Evolutionary conservation across 1,284 basidiomycete species (phyloP), one percentile per base, ranked within the genome.

Genomic region (Cutaneotrichosporon sp.): DNA sequence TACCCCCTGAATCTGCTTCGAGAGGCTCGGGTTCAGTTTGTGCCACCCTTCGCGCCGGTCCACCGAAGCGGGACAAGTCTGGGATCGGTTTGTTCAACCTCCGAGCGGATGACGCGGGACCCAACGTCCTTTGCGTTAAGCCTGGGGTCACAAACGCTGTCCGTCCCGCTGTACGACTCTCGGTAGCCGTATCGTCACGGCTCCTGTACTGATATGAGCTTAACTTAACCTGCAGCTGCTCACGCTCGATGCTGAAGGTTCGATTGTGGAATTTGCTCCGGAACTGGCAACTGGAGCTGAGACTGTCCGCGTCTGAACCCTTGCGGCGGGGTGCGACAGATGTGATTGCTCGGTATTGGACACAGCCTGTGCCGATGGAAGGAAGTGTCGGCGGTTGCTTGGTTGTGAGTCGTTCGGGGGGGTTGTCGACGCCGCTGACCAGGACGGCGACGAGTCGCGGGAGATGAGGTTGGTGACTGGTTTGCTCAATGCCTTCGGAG

Each of bases 41-140:
- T 6, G 66, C 52, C 1, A 67, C 63, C 24, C 71, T 53, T 17
- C 70, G 58, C 2, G 71, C 70, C 16, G 71, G 71, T 1, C 71
- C 71, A 3, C 71, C 71, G 44, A 73, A 73, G 24, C 67, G 56
- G 3, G 70, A 68, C 5, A 73, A 59, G 1, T 62, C 64, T 5
- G 61, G 64, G 22, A 29, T 32, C 6, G 46, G 46, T 17, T 49
- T 39, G 20, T 67, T 38, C 12, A 67, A 52, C 31, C 68, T 54
- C 3, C 59, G 62, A 1, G 71, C 66, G 3, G 69, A 66, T 2
- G 60, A 43, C 3, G 60, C 46, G 9, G 62, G 26, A 11, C 49
- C 46, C 19, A 71, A 22, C 0, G 61, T 66, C 14, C 71, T 46
- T 16, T 68, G 67, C 0, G 62, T 44, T 5, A 64, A 16, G 1